phyloP scores from a whole-genome alignment of 2,329 filamentous ascomycete genomes.

The Coleophoma eucalyptorum region DNA sequence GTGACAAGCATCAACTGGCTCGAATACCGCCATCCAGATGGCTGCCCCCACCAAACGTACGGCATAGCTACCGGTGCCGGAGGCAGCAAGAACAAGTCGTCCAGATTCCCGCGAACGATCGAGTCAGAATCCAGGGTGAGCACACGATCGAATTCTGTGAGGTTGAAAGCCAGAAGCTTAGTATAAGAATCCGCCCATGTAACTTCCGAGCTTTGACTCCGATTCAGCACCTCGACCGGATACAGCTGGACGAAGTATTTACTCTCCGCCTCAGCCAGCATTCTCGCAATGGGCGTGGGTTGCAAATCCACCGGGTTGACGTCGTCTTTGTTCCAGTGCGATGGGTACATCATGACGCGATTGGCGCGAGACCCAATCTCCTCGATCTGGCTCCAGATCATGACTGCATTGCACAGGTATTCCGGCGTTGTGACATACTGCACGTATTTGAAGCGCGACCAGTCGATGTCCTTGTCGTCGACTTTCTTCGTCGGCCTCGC shows the following conservation, averaged over 20 bases:
- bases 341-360: slow-evolving; percentile 22
- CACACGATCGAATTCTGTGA: slow-evolving; percentile 21
- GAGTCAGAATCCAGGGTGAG: slow-evolving; percentile 20
- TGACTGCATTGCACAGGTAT: slow-evolving; percentile 22
- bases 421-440: slow-evolving; percentile 22
- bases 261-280: slow-evolving; percentile 16
- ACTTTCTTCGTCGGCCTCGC: slow-evolving; percentile 11
- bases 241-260: slow-evolving; percentile 19
- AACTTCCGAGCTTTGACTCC: slow-evolving; percentile 8
- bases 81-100: slow-evolving; percentile 23
- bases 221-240: slow-evolving; percentile 17
- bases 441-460: slow-evolving; percentile 21
- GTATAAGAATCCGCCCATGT: slow-evolving; percentile 21
- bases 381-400: slow-evolving; percentile 24
- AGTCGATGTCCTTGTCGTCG: slow-evolving; percentile 17
- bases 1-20: slow-evolving; percentile 19
- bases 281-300: slow-evolving; percentile 17
- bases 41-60: slow-evolving; percentile 19
- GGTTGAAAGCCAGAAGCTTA: slow-evolving; percentile 24
- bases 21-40: slow-evolving; percentile 16
- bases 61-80: slow-evolving; percentile 22
- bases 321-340: slow-evolving; percentile 16
- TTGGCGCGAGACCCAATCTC: slow-evolving; percentile 21
- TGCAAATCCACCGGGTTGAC: slow-evolving; percentile 6
- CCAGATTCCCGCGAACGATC: slow-evolving; percentile 17